Evolutionary conservation across 2,329 filamentous ascomycete genomes (phyloP).

Genomic region (Aspergillus luchuensis): DNA sequence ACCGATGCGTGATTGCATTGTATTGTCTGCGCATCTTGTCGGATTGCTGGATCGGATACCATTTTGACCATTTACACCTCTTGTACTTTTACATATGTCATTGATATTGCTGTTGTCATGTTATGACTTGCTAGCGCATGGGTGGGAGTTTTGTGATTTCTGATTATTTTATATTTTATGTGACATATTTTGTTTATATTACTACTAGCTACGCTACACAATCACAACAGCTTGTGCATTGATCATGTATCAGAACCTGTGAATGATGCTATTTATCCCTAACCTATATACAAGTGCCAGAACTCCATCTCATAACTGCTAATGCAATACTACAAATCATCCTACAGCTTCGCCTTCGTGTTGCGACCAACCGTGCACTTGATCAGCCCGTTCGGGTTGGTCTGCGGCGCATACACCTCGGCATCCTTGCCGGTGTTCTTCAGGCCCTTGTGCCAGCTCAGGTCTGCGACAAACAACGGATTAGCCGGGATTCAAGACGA

Average conservation of each 20-base stretch:
- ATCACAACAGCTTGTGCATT: neutral
- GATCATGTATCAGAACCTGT: neutral
- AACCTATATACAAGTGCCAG: constrained; percentile 14
- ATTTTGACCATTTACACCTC: constrained; percentile 7
- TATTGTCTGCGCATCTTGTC: neutral
- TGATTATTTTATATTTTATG: constrained; percentile 9
- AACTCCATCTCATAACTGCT: constrained; percentile 19
- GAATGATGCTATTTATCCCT: constrained; percentile 9
- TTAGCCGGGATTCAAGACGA: neutral
- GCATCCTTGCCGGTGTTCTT: constrained; percentile 96
- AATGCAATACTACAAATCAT: constrained; percentile 7
- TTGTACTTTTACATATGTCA: constrained; percentile 31
- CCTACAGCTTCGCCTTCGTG: constrained; percentile 37
- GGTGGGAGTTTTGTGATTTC: constrained; percentile 39
- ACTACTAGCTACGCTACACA: neutral
- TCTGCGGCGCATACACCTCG: constrained; percentile 92
- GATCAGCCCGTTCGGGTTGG: constrained; percentile 91
- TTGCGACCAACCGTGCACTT: constrained; percentile 73
- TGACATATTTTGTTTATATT: neutral
- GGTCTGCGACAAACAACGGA: constrained; percentile 56
- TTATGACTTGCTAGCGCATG: constrained; percentile 42
- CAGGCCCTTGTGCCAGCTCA: constrained; percentile 93
- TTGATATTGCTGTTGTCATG: constrained; percentile 19
- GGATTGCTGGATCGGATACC: constrained; percentile 15
- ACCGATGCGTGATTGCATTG: constrained; percentile 23